Conservation (phyloP, 805 yeast genomes). For the Hanseniaspora singularis region DNA sequence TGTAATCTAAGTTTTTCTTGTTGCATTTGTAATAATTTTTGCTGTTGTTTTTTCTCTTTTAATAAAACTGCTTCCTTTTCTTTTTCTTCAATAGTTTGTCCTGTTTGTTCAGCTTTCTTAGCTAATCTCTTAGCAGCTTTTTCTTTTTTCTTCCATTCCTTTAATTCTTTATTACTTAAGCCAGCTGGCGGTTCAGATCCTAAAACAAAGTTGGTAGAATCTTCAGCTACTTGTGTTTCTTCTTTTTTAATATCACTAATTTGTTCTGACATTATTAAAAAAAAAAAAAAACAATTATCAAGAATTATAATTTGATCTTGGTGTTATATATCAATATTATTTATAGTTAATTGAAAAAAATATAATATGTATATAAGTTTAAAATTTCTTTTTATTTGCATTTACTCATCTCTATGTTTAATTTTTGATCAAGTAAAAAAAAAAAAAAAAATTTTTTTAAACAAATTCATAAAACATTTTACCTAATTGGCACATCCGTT, state of each 20-base stretch:
- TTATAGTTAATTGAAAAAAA: too few species aligned
- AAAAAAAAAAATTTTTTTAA: too few species aligned
- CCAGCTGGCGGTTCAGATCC: slow-evolving; percentile 20
- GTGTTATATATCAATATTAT: too few species aligned
- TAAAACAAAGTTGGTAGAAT: neutral
- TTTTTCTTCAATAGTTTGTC: slow-evolving; percentile 36
- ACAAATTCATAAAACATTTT: too few species aligned
- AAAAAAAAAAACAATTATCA: too few species aligned
- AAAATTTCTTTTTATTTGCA: too few species aligned
- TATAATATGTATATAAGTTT: too few species aligned
- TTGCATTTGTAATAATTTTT: slow-evolving; percentile 30
- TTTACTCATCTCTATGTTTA: too few species aligned
- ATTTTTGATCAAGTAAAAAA: too few species aligned
- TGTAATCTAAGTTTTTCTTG: slow-evolving; percentile 41
- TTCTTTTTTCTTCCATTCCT: slow-evolving; percentile 78
- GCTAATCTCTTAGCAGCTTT: slow-evolving; percentile 91
- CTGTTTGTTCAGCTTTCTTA: slow-evolving; percentile 51
- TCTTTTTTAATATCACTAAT: neutral
- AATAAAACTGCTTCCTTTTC: slow-evolving; percentile 32
- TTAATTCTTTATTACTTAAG: slow-evolving; percentile 66
- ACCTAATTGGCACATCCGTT: too few species aligned
- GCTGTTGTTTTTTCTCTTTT: slow-evolving; percentile 34
- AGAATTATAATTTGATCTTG: too few species aligned
- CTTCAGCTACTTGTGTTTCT: neutral
- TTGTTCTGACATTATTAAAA: neutral